Evolutionary conservation across 768 basidiomycete species (phyloP).

Genomic region (Termitomyces sp.): DNA sequence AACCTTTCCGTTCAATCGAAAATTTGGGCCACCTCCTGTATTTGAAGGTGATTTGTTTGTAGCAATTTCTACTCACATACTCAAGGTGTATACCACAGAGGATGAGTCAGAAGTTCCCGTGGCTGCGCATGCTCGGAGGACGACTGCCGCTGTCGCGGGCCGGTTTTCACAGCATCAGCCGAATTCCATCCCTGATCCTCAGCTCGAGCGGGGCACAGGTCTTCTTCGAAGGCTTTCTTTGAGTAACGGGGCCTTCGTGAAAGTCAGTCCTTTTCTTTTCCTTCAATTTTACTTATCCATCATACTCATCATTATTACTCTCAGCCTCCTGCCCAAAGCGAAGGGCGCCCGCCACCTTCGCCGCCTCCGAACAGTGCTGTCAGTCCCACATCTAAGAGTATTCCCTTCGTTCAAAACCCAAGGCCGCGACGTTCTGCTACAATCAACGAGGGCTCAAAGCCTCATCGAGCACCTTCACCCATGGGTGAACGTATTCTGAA

Average conservation of each 20-base stretch:
- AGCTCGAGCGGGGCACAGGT: constrained; percentile 63
- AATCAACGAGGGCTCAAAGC: constrained; percentile 41
- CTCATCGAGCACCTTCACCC: constrained; percentile 71
- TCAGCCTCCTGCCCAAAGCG: constrained; percentile 23
- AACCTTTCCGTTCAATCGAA: constrained; percentile 59
- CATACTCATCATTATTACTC: constrained; percentile 10
- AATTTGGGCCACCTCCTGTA: constrained; percentile 50
- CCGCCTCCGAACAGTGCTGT: constrained; percentile 51
- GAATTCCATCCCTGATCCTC: constrained; percentile 37
- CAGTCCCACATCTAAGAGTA: constrained; percentile 27
- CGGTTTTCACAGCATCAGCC: constrained; percentile 46
- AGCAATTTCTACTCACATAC: neutral
- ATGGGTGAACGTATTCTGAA: constrained; percentile 91
- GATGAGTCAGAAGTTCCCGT: constrained; percentile 34
- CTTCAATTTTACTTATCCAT: neutral
- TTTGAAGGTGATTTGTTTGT: constrained; percentile 49
- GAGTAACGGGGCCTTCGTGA: constrained; percentile 46
- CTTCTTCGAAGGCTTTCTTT: constrained; percentile 74
- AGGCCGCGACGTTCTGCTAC: constrained; percentile 59
- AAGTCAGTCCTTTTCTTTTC: constrained; percentile 37
- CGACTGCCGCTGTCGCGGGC: constrained; percentile 50
- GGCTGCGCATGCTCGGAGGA: constrained; percentile 50
- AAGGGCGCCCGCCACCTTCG: constrained; percentile 28
- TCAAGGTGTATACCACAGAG: constrained; percentile 30
- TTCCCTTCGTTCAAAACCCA: constrained; percentile 25